Base-by-base conservation (phyloP, 768 basidiomycete species). In the Tylopilus intermedius region DNA sequence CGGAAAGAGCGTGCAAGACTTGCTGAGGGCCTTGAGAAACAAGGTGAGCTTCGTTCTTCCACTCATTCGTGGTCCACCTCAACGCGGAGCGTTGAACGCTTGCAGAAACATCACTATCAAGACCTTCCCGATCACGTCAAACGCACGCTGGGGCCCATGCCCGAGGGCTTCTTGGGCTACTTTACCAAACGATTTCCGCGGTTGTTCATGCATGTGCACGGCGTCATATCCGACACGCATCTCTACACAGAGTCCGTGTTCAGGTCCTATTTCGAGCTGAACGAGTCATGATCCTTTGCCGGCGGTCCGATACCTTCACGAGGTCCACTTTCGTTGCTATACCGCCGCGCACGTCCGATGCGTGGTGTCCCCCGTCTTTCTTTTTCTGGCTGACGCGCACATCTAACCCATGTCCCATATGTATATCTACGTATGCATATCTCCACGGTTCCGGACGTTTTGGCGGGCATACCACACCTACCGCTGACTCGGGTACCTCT, bases 21-120 rank as follows among this genome's bases (percentile, higher is more conserved):
- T 99, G 8, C 68, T 99, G 45, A 79, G 96, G 47, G 96, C 96
- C 4, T 72, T 99, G 62, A 78, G 96, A 58, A 99, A 98, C 69
- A 98, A 99, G 80, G 94, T 92, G 52, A 40, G 83, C 68, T 5
- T 8, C 44, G 47, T 33, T 11, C 22, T 29, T 32, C 3, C 47
- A 29, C 44, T 5, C 11, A 33, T 39, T 33, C 43, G 14, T 5
- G 35, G 21, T 1, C 11, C 35, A 58, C 11, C 53, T 64, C 45
- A 69, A 11, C 44, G 33, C 47, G 39, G 8, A 22, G 10, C 51
- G 10, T 33, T 30, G 56, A n/a, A n/a, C 39, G 54, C 24, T 7
- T 46, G 21, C 61, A 94, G 94, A 95, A 94, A 88, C 88, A 97
- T 58, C 94, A 97, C 65, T 96, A 95, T 65, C 95, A 97, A 72